Evolutionary conservation across 116 monocot genomes (phyloP), one percentile per base, ranked within the genome.

Genomic region (Zostera marina): DNA sequence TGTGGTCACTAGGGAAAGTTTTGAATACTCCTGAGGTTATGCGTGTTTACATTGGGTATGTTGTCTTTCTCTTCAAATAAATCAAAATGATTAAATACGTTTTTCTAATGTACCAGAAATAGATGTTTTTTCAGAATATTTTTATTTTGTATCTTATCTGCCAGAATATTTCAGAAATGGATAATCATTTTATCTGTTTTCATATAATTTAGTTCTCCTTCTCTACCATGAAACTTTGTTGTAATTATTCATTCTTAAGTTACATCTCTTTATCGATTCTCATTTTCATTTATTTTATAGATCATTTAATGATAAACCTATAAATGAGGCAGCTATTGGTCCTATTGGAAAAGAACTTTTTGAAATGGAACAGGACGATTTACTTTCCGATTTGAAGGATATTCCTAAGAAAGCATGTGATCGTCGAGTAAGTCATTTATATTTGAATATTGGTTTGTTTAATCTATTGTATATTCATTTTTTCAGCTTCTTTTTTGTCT

Each of bases 1-100:
- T 85, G 82, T 91, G 91, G 91, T 91, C 85, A 22, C 71, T 91
- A 55, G 91, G 91, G 23, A 91, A 91, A 70, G 91, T 91, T 56
- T 69, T 91, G 42, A 85, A 85, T 54, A 91, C 91, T 48, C 91
- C 91, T 42, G 91, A 91, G 54, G 91, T 91, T 51, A 70, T 73
- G 68, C 91, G 91, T 45, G 91, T 91, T 57, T 91, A 91, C 56
- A 85, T 91, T 61, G 91, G 85, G 91, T 90, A 78, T 17, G 42
- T 21, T 42, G 10, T 59, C 20, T 26, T 17, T 16, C 19, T 58
- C 41, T 8, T 22, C 41, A 22, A 8, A 21, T 59, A 19, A 11
- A 32, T 56, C 22, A 15, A 25, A 23, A 25, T 19, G 11, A 20
- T 32, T 56, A 11, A 13, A 38, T 21, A 26, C 1, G 26, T 3